These are phyloP conservation scores for Paramecium pentaurelia DNA, from an alignment of 73 alveolate species.

Conservation along the genomic window DNA sequence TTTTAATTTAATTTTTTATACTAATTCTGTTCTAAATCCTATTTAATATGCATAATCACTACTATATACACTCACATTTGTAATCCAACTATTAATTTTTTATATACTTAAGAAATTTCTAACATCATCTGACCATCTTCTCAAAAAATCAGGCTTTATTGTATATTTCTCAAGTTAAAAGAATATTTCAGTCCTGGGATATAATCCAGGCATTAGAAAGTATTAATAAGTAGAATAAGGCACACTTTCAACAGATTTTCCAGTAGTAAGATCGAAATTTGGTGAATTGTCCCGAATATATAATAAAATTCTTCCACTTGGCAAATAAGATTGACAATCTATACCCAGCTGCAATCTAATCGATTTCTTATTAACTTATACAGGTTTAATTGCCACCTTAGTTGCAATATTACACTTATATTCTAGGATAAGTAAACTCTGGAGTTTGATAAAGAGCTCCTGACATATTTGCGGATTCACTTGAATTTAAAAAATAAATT, in stretches of 20 bases:
- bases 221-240: conserved; percentile 4
- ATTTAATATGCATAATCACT: conserved; percentile 31
- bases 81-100: background rate
- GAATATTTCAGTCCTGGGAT: conserved; percentile 46
- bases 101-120: background rate
- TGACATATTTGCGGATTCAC: conserved; percentile 14
- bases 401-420: background rate
- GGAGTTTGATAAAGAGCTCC: conserved; percentile 17
- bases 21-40: conserved; percentile 35
- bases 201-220: conserved; percentile 55
- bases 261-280: conserved; percentile 41
- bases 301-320: conserved; percentile 53
- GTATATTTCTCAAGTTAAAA: background rate
- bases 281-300: conserved; percentile 42
- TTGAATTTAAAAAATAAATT: background rate
- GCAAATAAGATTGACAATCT: background rate
- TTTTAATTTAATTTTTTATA: background rate
- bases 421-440: background rate
- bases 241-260: conserved; percentile 1
- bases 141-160: conserved; percentile 47
- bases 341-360: background rate
- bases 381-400: background rate
- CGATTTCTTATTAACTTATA: background rate
- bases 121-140: conserved; percentile 7
- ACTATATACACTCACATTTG: conserved; percentile 43